Evolutionary conservation across 169 alveolate genomes (phyloP), one percentile per base, ranked within the genome.

Genomic region (Plasmodium relictum): DNA sequence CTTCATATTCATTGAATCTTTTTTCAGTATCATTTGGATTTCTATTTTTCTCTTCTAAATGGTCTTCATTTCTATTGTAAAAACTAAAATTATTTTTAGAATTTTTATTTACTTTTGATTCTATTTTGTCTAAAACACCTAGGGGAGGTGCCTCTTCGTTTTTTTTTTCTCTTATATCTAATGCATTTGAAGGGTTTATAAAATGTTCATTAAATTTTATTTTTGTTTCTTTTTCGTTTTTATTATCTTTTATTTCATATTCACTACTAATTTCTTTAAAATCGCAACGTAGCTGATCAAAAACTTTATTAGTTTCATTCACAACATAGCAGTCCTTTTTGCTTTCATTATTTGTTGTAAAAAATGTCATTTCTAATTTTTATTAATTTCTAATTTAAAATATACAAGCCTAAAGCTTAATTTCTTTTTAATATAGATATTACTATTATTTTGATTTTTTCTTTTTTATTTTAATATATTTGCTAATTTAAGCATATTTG

Each of bases 221-320:
- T 37, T 44, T 5, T 16, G 63, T 61, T 63, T 76, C 88, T 54
- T 62, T 48, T 56, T 7, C 69, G 7, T 2, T 26, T 18, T 58
- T 42, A 16, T 48, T 59, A n/a, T 41, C 61, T 39, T 8, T 73
- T 12, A 56, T n/a, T 31, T 56, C 9, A 31, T 56, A 58, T n/a
- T 76, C 76, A 63, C 26, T 76, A 37, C 61, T 50, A 12, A 76
- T 44, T 8, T 76, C 88, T 76, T 76, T 76, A 52, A 42, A 62
- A 54, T 76, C 88, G 42, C 88, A 20, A 65, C 41, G 42, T 10
- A 69, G 16, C 6, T 20, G 39, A 18, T 76, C 76, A 16, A 44
- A 26, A 63, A 45, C 18, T 41, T 20, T 22, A 74, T 14, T 74
- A 10, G 66, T 48, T n/a, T 54, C 88, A 44, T 45, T 52, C 41